A percentile compares a stretch with the other conserved stretches of the same genome.
Conservation (phyloP, 176 grass and related monocot species). For the Triticum monococcum region DNA sequence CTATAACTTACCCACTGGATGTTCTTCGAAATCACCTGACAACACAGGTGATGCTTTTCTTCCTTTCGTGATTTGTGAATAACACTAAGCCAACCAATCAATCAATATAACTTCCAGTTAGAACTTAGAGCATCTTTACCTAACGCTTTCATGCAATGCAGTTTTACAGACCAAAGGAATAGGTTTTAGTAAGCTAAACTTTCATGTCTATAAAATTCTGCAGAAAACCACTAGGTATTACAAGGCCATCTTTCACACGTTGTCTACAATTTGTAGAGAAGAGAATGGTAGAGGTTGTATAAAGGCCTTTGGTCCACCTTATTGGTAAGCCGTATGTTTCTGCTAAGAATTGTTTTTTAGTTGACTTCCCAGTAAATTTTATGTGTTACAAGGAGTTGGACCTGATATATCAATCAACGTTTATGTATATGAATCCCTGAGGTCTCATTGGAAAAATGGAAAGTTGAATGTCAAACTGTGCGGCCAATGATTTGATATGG, state of each 20-base stretch:
- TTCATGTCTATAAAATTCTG: too few species aligned
- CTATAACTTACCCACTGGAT: constrained; percentile 78
- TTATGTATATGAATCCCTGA: constrained; percentile 86
- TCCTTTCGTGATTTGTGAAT: not conserved
- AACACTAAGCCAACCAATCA: not conserved
- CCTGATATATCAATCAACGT: constrained; percentile 94
- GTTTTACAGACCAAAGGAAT: not conserved
- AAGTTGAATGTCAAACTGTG: constrained; percentile 47
- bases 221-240: constrained; percentile 90
- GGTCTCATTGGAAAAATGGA: constrained; percentile 69
- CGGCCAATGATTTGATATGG: too few species aligned
- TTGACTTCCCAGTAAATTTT: constrained; percentile 33
- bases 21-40: constrained; percentile 81
- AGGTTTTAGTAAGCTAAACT: too few species aligned
- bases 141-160: not conserved
- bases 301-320: constrained; percentile 18
- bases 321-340: constrained; percentile 51
- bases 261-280: constrained; percentile 89
- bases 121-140: not conserved
- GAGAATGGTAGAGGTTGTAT: constrained; percentile 7
- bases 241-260: constrained; percentile 70
- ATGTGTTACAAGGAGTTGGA: constrained; percentile 74
- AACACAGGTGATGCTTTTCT: constrained; percentile 58
- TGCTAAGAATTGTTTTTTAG: constrained; percentile 25
- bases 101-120: not conserved